Base-by-base conservation (phyloP, 208 protist genomes). In the Trypanosoma avium region DNA sequence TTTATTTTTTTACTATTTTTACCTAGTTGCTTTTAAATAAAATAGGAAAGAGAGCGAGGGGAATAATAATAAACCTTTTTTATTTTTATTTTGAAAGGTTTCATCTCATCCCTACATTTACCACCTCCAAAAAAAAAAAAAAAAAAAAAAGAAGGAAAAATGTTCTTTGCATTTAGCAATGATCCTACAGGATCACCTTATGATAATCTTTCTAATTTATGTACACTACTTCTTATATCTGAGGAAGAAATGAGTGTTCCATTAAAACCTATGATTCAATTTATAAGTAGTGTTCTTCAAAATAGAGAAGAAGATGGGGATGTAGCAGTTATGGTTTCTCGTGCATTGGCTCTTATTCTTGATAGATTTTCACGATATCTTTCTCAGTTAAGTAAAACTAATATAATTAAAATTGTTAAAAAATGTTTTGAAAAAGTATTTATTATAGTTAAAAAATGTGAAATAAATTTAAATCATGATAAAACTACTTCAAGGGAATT, bases 321-420 rank as follows among this genome's bases (percentile, higher is more conserved):
- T 67, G 75, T 92, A 9, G 67, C 74, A 10, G 85, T 90, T 6
- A 82, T 95, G 70, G 82, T 78, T 2, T 67, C 81, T 0, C 79
- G 90, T 3, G 82, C 84, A 0, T 43, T 92, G 19, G 80, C 74
- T 12, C 76, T 90, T 26, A 19, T 95, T 4, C 73, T 95, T 3
- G 85, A 92, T 42, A 90, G 88, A 63, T 90, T 88, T 32, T 52
- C 56, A 15, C 46, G 38, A 40, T n/a, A 15, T 45, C 19, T 78
- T 26, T 59, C 42, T 33, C 10, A 24, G 22, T 38, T 64, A 19
- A 35, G 47, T 30, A 67, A 55, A 8, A 50, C 46, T 30, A 70
- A 54, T 21, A 26, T 24, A 24, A 22, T 50, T 17, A 53, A 53
- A n/a, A 33, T 32, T 9, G 56, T 82, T 0, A 57, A 32, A 45